Percentiles rank a stretch among this genome's conserved stretches.
Evolutionary conservation across 2,329 filamentous ascomycete species (phyloP).

Genomic region (Exophiala phaeomuriformis): DNA sequence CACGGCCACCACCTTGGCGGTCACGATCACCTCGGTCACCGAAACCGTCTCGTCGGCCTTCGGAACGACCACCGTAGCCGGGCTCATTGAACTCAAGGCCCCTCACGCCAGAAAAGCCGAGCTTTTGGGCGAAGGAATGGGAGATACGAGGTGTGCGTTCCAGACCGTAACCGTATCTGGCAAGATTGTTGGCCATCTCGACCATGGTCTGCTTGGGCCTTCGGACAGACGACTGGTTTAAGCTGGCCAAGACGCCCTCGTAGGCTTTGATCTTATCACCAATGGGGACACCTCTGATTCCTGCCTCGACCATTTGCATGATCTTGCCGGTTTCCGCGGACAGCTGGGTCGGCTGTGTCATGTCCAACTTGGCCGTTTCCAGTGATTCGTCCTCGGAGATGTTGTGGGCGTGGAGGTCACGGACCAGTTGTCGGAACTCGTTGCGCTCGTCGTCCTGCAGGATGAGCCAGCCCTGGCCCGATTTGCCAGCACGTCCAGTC

Average conservation of each 20-base stretch:
- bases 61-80: background rate
- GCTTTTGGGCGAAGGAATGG: constrained; percentile 25
- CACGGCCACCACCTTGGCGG: background rate
- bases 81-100: constrained; percentile 26
- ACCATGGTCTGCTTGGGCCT: constrained; percentile 36
- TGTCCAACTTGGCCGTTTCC: constrained; percentile 32
- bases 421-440: constrained; percentile 43
- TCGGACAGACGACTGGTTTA: constrained; percentile 18
- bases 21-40: background rate
- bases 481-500: constrained; percentile 44
- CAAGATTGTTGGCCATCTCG: constrained; percentile 40
- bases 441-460: constrained; percentile 44
- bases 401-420: constrained; percentile 50
- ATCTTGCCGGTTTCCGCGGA: constrained; percentile 26
- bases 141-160: constrained; percentile 34
- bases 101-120: constrained; percentile 28
- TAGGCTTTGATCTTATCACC: constrained; percentile 31
- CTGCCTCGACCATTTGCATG: constrained; percentile 38
- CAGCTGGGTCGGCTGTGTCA: constrained; percentile 30
- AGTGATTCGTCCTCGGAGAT: constrained; percentile 37
- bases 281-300: constrained; percentile 29
- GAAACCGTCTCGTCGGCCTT: constrained; percentile 1
- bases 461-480: constrained; percentile 56
- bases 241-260: constrained; percentile 27
- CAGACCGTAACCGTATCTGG: constrained; percentile 44